Conservation (phyloP, 2,329 filamentous ascomycete species). For the Talaromyces pinophilus region DNA sequence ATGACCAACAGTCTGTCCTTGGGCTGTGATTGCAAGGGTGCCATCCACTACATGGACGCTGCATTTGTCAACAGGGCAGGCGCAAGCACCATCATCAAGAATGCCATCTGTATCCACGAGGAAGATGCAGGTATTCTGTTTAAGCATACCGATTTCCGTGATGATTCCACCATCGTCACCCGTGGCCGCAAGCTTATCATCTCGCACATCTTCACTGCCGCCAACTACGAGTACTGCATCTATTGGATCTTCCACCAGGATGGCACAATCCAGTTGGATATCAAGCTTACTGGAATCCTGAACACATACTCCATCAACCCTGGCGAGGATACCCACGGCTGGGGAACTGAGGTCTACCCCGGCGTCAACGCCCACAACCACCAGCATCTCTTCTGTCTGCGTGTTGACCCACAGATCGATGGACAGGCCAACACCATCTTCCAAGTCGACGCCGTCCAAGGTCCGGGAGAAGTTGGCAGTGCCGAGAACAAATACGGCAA, state of each 20-base stretch:
- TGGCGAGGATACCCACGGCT: constrained; percentile 78
- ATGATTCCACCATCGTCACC: constrained; percentile 83
- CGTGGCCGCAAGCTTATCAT: constrained; percentile 82
- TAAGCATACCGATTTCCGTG: constrained; percentile 92
- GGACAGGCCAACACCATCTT: constrained; percentile 82
- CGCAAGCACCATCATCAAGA: constrained; percentile 78
- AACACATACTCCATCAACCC: constrained; percentile 85
- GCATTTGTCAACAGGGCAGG: constrained; percentile 78
- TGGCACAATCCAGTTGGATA: constrained; percentile 86
- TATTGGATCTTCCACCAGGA: constrained; percentile 94
- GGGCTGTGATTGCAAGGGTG: constrained; percentile 71
- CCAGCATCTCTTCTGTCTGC: constrained; percentile 90
- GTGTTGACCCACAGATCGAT: constrained; percentile 83
- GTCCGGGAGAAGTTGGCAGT: constrained; percentile 74
- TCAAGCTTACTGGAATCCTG: constrained; percentile 87
- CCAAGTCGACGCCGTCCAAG: constrained; percentile 72
- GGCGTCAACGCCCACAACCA: constrained; percentile 95
- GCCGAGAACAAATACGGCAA: constrained; percentile 86
- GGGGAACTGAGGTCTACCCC: constrained; percentile 89
- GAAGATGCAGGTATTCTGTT: constrained; percentile 90
- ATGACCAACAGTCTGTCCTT: constrained; percentile 52
- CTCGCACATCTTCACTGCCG: constrained; percentile 90
- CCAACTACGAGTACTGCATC: constrained; percentile 90
- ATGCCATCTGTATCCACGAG: constrained; percentile 93
- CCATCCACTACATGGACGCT: constrained; percentile 89